phyloP scores from a whole-genome alignment of 176 grass and related monocot genomes.

The Canna indica region DNA sequence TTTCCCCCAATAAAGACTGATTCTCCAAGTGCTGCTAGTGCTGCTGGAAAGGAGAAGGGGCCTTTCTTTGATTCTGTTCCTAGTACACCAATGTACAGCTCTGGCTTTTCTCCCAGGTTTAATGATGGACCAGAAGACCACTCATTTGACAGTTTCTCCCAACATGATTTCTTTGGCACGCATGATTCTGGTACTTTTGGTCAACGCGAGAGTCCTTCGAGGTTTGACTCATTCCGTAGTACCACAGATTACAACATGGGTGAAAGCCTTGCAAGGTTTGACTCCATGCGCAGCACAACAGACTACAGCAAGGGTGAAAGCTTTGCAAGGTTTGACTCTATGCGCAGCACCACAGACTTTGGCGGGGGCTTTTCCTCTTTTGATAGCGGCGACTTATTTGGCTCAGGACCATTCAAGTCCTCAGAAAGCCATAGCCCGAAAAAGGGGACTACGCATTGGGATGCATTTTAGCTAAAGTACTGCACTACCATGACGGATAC shows the following conservation, averaged over 20 bases:
- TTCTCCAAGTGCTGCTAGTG: conserved; percentile 37
- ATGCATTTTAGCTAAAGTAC: conserved; percentile 38
- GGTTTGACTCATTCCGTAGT: conserved; percentile 85
- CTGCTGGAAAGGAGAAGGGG: conserved; percentile 11
- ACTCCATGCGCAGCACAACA: conserved; percentile 53
- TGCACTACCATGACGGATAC: background rate
- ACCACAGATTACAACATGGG: conserved; percentile 42
- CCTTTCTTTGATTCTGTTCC: conserved; percentile 30
- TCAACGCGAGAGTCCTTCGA: conserved; percentile 24
- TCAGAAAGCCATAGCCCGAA: conserved; percentile 48
- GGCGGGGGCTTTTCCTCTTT: conserved; percentile 47
- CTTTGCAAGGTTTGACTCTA: conserved; percentile 31
- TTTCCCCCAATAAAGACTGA: conserved; percentile 75
- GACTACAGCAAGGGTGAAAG: conserved; percentile 36
- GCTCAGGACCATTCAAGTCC: conserved; percentile 52
- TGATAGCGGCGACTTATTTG: conserved; percentile 59
- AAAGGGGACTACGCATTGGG: conserved; percentile 73
- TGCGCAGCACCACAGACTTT: conserved; percentile 35
- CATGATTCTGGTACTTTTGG: conserved; percentile 35
- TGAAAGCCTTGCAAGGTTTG: conserved; percentile 50
- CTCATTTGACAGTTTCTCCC: conserved; percentile 72
- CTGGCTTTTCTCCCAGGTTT: conserved; percentile 71
- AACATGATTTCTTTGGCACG: conserved; percentile 41
- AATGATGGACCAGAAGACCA: conserved; percentile 76
- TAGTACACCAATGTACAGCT: conserved; percentile 78